phyloP scores from a whole-genome alignment of 2,329 filamentous ascomycete species.

The Pestalotiopsis sp. region DNA sequence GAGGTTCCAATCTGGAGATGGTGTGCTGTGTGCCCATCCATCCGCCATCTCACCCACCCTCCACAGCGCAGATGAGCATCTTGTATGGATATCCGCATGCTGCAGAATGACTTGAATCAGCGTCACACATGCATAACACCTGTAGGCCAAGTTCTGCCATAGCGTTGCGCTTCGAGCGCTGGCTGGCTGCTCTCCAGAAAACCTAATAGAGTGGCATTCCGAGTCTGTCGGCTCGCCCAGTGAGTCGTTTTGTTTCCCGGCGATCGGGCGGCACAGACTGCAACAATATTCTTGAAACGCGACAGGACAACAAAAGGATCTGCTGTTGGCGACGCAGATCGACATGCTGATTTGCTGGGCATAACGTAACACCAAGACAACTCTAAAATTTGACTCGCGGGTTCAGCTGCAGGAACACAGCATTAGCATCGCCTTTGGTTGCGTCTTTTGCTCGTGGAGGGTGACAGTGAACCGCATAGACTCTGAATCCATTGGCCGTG shows the following conservation, averaged over 20 bases:
- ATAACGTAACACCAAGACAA: conserved; percentile 2
- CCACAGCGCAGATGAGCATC: neutral
- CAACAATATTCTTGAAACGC: neutral
- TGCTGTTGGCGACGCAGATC: neutral
- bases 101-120: neutral
- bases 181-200: neutral
- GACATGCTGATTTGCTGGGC: neutral
- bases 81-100: neutral
- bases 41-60: neutral
- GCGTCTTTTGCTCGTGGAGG: neutral
- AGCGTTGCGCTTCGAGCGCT: neutral
- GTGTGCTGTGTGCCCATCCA: neutral
- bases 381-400: conserved; percentile 7
- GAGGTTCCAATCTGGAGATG: neutral
- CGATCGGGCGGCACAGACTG: neutral
- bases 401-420: conserved; percentile 9
- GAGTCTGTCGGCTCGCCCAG: neutral
- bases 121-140: neutral
- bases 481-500: neutral
- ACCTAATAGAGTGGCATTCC: neutral
- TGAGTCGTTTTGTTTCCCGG: neutral
- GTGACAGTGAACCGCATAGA: neutral
- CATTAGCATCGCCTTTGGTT: neutral
- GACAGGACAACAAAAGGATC: neutral
- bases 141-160: neutral